A percentile compares a stretch with the other conserved stretches of the same genome.
Conservation (phyloP, 345 rosid genomes). For the Odontarrhena argentea region DNA sequence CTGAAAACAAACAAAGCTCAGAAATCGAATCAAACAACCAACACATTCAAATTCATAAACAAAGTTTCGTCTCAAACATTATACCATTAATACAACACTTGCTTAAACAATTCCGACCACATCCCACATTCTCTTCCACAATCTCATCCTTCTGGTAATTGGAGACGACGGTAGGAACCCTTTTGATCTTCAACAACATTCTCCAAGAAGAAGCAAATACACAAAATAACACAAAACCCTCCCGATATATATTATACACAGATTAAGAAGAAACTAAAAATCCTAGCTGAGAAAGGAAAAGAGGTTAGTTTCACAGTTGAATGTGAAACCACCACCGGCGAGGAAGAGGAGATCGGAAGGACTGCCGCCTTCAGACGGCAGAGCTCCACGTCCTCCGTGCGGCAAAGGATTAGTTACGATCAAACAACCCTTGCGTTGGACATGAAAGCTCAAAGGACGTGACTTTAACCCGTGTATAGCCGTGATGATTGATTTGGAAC, state of each 20-base stretch:
- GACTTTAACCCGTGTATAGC: background rate
- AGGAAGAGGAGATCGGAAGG: slow-evolving; percentile 99
- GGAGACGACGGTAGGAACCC: slow-evolving; percentile 85
- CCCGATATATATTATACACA: slow-evolving; percentile 4
- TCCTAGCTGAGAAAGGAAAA: background rate
- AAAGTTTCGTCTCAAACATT: background rate
- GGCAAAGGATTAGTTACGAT: slow-evolving; percentile 53
- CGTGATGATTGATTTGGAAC: background rate
- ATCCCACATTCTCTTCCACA: slow-evolving; percentile 62
- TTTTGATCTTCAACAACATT: slow-evolving; percentile 74
- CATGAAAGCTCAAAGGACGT: slow-evolving; percentile 21
- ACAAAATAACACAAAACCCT: background rate
- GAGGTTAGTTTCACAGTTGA: background rate
- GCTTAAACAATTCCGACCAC: slow-evolving; percentile 78
- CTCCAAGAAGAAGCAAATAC: background rate
- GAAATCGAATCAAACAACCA: slow-evolving; percentile 1
- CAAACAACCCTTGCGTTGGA: slow-evolving; percentile 33
- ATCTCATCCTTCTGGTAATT: slow-evolving; percentile 80
- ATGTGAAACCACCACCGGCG: slow-evolving; percentile 83
- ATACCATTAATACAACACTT: slow-evolving; percentile 77
- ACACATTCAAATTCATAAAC: slow-evolving; percentile 1
- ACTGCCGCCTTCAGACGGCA: slow-evolving; percentile 99
- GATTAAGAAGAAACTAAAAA: background rate
- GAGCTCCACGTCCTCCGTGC: slow-evolving; percentile 99
- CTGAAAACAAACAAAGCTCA: slow-evolving; percentile 38